Conservation (phyloP, 805 yeast genomes). For the Clavispora carvajalis region DNA sequence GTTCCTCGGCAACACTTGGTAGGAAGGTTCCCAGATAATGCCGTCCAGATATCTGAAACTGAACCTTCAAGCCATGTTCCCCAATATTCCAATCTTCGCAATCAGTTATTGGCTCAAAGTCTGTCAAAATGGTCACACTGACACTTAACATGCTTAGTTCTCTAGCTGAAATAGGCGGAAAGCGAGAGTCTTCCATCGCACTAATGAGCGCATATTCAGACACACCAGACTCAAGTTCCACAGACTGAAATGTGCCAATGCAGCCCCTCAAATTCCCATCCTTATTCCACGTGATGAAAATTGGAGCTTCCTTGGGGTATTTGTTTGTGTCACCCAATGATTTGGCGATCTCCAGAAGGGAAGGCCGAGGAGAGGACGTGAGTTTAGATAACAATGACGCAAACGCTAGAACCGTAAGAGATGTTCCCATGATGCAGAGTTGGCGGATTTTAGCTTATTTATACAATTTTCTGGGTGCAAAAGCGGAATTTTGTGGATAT, state of each 20-base stretch:
- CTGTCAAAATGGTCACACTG: slow-evolving; percentile 60
- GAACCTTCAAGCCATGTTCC: slow-evolving; percentile 68
- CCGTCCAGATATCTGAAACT: slow-evolving; percentile 38
- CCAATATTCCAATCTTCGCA: slow-evolving; percentile 79
- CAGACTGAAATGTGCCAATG: slow-evolving; percentile 76
- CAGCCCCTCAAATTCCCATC: slow-evolving; percentile 68
- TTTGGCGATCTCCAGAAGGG: neutral
- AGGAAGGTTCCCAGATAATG: slow-evolving; percentile 71
- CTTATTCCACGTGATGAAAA: slow-evolving; percentile 87
- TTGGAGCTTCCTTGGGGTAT: slow-evolving; percentile 36
- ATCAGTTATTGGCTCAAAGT: slow-evolving; percentile 49
- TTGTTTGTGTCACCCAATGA: slow-evolving; percentile 2
- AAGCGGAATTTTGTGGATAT: no score
- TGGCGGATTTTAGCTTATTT: neutral
- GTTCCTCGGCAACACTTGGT: slow-evolving; percentile 88
- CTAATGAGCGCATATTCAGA: slow-evolving; percentile 51
- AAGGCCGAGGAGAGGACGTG: neutral
- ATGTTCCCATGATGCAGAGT: neutral
- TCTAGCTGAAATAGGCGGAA: slow-evolving; percentile 49
- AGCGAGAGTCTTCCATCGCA: slow-evolving; percentile 77
- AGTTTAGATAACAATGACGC: neutral
- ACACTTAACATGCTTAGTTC: slow-evolving; percentile 56
- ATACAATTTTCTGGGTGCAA: no score
- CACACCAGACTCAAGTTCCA: slow-evolving; percentile 54
- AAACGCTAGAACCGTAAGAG: neutral